Evolutionary conservation across 306 rosid genomes (phyloP).

Genomic region (Cicer chorassanicum): DNA sequence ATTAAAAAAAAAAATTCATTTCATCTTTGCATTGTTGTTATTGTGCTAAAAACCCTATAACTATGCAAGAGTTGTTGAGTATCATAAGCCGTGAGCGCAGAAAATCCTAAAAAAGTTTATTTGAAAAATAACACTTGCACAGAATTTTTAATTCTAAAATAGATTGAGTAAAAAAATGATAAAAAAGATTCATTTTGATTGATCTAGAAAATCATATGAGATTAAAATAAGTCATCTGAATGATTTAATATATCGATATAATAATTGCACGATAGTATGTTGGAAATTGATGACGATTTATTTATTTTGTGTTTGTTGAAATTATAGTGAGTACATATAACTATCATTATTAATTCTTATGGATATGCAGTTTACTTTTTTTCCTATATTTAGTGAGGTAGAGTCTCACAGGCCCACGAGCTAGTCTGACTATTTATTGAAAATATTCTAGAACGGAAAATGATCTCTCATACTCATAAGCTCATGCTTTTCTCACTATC

Average conservation of each 20-base stretch:
- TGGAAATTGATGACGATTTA: constrained; percentile 2
- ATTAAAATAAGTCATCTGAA: not conserved
- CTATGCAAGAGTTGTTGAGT: too few relatives aligned
- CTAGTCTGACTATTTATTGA: constrained; percentile 41
- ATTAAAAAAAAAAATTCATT: too few relatives aligned
- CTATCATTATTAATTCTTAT: constrained; percentile 34
- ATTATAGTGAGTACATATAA: constrained; percentile 18
- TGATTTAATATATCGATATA: not conserved
- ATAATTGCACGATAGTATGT: constrained; percentile 13
- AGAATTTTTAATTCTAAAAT: not conserved
- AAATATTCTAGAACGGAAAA: constrained; percentile 27
- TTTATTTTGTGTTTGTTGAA: not conserved
- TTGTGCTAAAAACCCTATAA: too few relatives aligned
- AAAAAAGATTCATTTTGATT: not conserved
- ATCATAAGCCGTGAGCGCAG: too few relatives aligned
- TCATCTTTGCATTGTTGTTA: too few relatives aligned
- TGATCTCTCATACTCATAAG: constrained; percentile 25
- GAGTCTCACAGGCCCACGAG: constrained; percentile 32
- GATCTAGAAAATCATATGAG: not conserved
- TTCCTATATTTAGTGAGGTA: constrained; percentile 19
- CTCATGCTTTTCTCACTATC: constrained; percentile 23
- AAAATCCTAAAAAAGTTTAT: too few relatives aligned
- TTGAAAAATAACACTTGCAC: not conserved
- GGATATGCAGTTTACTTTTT: constrained; percentile 2
- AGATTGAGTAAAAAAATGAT: not conserved